Evolutionary conservation across 2,329 filamentous ascomycete species (phyloP).

Genomic region (Microsporum audouinii): DNA sequence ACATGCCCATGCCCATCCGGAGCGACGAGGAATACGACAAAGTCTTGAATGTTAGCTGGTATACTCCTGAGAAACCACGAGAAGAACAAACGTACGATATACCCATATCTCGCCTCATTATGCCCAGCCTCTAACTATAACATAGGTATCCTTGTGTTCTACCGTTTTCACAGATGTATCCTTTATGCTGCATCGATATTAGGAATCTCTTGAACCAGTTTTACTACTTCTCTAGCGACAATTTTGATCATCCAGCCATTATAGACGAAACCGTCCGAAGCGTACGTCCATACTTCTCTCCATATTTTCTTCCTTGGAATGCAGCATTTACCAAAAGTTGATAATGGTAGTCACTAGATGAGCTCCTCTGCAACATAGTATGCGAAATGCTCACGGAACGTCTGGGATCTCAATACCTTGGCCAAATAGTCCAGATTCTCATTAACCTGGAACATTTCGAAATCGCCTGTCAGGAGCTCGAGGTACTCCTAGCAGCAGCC

Average conservation of each 20-base stretch:
- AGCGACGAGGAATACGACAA: conserved; percentile 86
- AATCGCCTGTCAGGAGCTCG: conserved; percentile 78
- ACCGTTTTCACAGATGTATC: conserved; percentile 98
- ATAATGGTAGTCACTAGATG: conserved; percentile 62
- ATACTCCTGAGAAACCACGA: conserved; percentile 65
- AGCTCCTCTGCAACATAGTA: conserved; percentile 84
- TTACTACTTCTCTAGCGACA: conserved; percentile 93
- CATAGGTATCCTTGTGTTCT: conserved; percentile 84
- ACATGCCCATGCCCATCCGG: conserved; percentile 98
- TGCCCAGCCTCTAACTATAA: background rate
- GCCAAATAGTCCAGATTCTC: conserved; percentile 95
- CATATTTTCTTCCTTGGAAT: background rate
- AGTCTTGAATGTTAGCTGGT: conserved; percentile 93
- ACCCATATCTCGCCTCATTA: background rate
- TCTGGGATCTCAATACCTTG: conserved; percentile 82
- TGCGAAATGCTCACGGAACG: conserved; percentile 82
- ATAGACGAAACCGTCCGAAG: conserved; percentile 85
- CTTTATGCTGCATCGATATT: conserved; percentile 94
- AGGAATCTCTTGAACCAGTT: conserved; percentile 96
- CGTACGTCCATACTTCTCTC: conserved; percentile 32
- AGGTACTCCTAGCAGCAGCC: conserved; percentile 72
- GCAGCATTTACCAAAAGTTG: background rate
- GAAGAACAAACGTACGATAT: conserved; percentile 60
- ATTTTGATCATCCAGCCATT: conserved; percentile 78
- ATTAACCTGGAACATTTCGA: conserved; percentile 98